These are phyloP conservation scores for Globisporangium spinosum DNA, from an alignment of 352 stramenopile genomes.

Conservation along the genomic window DNA sequence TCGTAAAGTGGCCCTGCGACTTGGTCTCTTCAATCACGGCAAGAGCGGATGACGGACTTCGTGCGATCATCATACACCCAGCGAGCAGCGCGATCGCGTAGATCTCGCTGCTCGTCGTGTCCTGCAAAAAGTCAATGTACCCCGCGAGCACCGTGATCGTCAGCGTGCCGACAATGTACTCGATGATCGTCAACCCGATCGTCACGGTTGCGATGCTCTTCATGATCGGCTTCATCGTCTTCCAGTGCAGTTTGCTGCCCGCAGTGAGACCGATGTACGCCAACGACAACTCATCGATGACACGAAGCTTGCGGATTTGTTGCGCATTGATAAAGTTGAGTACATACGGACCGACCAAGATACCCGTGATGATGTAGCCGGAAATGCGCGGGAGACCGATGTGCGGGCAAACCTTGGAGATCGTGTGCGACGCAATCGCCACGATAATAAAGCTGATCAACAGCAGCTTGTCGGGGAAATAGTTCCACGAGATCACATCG, in stretches of 20 bases:
- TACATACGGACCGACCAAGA: conserved; percentile 63
- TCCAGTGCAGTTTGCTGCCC: conserved; percentile 61
- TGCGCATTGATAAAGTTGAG: conserved; percentile 43
- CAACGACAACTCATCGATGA: conserved; percentile 64
- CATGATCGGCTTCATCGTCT: conserved; percentile 57
- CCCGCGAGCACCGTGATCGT: conserved; percentile 55
- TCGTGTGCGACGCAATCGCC: conserved; percentile 53
- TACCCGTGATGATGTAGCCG: conserved; percentile 61
- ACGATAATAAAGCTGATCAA: conserved; percentile 59
- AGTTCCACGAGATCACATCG: conserved; percentile 45
- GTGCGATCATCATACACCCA: conserved; percentile 71
- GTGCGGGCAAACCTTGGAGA: conserved; percentile 55
- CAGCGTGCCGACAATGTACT: conserved; percentile 64
- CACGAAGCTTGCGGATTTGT: conserved; percentile 46
- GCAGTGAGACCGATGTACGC: conserved; percentile 64
- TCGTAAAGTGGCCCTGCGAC: conserved; percentile 64
- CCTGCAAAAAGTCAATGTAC: conserved; percentile 61
- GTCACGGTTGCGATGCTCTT: conserved; percentile 53
- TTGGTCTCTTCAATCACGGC: conserved; percentile 68
- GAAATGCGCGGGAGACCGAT: conserved; percentile 61
- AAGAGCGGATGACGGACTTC: conserved; percentile 58
- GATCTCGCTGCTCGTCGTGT: conserved; percentile 52
- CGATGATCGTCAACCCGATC: conserved; percentile 43
- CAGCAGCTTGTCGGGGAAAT: conserved; percentile 47
- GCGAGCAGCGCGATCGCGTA: conserved; percentile 60